These are phyloP conservation scores for Aspergillus kassunensis DNA, from an alignment of 495 filamentous ascomycete species.

Conservation along the genomic window DNA sequence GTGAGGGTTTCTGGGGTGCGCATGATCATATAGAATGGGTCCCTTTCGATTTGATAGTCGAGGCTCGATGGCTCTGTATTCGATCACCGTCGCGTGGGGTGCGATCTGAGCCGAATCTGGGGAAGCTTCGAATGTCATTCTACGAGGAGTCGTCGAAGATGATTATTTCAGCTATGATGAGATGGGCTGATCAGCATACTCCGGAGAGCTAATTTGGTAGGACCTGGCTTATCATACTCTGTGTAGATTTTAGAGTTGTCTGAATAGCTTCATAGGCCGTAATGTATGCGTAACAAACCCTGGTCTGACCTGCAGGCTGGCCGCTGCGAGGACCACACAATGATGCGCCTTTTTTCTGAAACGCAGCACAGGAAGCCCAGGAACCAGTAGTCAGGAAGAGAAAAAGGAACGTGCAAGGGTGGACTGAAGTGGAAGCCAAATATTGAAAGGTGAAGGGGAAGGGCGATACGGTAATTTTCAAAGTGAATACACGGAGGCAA, in stretches of 20 bases:
- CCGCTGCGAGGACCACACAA: conserved; percentile 6
- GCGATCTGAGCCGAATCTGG: no score
- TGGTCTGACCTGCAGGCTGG: conserved; percentile 18
- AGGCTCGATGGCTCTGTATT: not conserved
- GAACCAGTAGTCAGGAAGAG: not conserved
- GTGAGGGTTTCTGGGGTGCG: conserved; percentile 8
- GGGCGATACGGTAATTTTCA: conserved; percentile 20
- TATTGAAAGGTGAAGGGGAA: not conserved
- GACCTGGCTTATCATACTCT: no score
- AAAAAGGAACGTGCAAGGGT: not conserved
- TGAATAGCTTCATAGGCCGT: not conserved
- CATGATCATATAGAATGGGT: no score
- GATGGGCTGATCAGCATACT: not conserved
- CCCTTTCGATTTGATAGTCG: no score
- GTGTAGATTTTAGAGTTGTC: no score
- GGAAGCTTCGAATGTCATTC: conserved; percentile 18
- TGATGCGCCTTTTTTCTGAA: conserved; percentile 12
- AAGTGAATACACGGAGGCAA: conserved; percentile 10
- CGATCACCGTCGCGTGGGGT: conserved; percentile 23
- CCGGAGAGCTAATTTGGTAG: no score
- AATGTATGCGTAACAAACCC: conserved; percentile 14
- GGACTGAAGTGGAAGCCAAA: not conserved
- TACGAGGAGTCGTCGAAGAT: no score
- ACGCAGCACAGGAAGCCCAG: conserved; percentile 1
- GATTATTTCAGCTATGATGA: no score